These are phyloP conservation scores for Vitis hybrid DNA, from an alignment of 177 flowering plant species.

Conservation along the genomic window DNA sequence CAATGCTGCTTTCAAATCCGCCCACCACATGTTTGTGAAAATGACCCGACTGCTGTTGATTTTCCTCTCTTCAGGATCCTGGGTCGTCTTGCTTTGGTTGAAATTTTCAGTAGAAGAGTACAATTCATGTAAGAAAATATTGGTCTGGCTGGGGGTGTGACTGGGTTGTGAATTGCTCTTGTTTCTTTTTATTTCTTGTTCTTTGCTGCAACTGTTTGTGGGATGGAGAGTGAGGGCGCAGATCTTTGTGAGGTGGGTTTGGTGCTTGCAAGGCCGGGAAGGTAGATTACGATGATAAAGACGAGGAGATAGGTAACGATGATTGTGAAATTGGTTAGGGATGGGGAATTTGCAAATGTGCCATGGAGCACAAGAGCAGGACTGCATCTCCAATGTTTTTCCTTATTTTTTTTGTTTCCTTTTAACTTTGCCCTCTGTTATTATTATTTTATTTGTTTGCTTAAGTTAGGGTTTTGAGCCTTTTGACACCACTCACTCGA, in stretches of 20 bases:
- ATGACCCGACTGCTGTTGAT: constrained; percentile 3
- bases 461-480: background rate
- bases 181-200: background rate
- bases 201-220: constrained; percentile 14
- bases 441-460: background rate
- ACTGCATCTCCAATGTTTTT: constrained; percentile 17
- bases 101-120: constrained; percentile 4
- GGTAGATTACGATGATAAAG: background rate
- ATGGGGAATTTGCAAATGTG: constrained; percentile 9
- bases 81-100: constrained; percentile 17
- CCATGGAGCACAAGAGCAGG: constrained; percentile 10
- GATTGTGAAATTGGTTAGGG: constrained; percentile 11
- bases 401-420: background rate
- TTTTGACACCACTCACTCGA: no score
- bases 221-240: constrained; percentile 19
- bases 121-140: constrained; percentile 15
- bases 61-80: constrained; percentile 8
- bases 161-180: constrained; percentile 10
- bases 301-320: constrained; percentile 3
- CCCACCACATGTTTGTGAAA: constrained; percentile 74
- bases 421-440: background rate
- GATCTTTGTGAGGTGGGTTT: constrained; percentile 1
- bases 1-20: constrained; percentile 50
- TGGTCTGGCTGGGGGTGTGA: constrained; percentile 8
- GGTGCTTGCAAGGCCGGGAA: background rate